Evolutionary conservation across 495 filamentous ascomycete genomes (phyloP).

Genomic region (Lasiosphaeria miniovina): DNA sequence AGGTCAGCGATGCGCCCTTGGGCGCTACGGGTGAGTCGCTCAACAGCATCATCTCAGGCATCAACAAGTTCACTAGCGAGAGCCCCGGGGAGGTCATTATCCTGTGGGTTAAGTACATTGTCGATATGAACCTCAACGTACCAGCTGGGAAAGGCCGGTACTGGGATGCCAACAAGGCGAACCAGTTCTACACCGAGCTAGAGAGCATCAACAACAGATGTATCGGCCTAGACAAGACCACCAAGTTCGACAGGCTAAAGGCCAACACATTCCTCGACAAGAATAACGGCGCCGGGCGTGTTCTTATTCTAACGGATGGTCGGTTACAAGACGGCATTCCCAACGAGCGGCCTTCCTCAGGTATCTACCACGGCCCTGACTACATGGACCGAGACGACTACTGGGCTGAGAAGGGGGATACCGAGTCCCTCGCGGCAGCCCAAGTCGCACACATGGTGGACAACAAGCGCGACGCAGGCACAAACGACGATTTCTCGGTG

Average conservation of each 20-base stretch:
- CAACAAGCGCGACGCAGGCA: too few species aligned
- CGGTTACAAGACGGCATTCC: too few species aligned
- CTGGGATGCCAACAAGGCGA: slow-evolving; percentile 11
- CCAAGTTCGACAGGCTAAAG: neutral
- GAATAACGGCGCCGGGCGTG: slow-evolving; percentile 16
- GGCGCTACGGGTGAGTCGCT: slow-evolving; percentile 10
- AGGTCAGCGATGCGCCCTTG: neutral
- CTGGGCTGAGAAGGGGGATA: too few species aligned
- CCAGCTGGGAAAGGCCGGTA: neutral
- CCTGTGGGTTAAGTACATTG: slow-evolving; percentile 4
- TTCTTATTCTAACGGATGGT: slow-evolving; percentile 10
- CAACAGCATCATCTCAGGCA: slow-evolving; percentile 6
- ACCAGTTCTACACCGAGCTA: slow-evolving; percentile 8
- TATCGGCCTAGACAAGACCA: neutral
- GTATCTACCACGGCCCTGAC: neutral
- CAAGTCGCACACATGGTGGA: too few species aligned
- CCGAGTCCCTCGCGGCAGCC: too few species aligned
- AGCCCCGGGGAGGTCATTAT: slow-evolving; percentile 20
- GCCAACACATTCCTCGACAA: slow-evolving; percentile 13
- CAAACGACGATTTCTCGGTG: slow-evolving; percentile 7
- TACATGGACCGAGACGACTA: neutral
- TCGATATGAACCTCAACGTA: neutral
- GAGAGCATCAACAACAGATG: slow-evolving; percentile 16
- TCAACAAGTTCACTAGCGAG: slow-evolving; percentile 9
- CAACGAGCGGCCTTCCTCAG: too few species aligned